Evolutionary conservation across 2,329 filamentous ascomycete genomes (phyloP).

Genomic region (Grosmannia huntii): DNA sequence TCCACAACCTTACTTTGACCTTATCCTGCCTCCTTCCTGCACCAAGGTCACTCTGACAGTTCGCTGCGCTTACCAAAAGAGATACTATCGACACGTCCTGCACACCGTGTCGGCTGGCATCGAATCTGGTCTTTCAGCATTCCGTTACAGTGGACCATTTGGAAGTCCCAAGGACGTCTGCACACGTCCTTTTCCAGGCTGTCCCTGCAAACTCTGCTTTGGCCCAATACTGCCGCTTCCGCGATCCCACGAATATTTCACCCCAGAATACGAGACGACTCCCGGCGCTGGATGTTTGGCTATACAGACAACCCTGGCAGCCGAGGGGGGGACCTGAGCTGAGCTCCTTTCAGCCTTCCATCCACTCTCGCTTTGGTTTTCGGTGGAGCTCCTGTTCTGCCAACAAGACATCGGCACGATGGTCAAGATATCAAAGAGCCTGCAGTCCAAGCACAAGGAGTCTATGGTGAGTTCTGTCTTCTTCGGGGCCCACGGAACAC

Average conservation of each 20-base stretch:
- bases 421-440: slow-evolving; percentile 56
- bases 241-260: not conserved
- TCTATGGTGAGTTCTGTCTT: slow-evolving; percentile 40
- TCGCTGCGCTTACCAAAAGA: not conserved
- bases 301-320: not conserved
- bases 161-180: not conserved
- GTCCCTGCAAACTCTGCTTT: not conserved
- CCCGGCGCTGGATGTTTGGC: not conserved
- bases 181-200: not conserved
- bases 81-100: not conserved
- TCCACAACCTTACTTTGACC: slow-evolving; percentile 17
- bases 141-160: not conserved
- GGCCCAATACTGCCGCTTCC: not conserved
- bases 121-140: not conserved
- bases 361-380: not conserved
- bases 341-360: slow-evolving; percentile 1
- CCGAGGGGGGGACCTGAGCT: slow-evolving; percentile 1
- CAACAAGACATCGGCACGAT: slow-evolving; percentile 27
- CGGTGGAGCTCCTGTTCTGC: not conserved
- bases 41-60: not conserved
- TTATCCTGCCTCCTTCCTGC: not conserved
- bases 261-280: not conserved
- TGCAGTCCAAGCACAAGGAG: slow-evolving; percentile 55
- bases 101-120: not conserved
- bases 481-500: not conserved